These are phyloP conservation scores for Saccharomycopsis microspora DNA, from an alignment of 805 yeast species.

Conservation along the genomic window DNA sequence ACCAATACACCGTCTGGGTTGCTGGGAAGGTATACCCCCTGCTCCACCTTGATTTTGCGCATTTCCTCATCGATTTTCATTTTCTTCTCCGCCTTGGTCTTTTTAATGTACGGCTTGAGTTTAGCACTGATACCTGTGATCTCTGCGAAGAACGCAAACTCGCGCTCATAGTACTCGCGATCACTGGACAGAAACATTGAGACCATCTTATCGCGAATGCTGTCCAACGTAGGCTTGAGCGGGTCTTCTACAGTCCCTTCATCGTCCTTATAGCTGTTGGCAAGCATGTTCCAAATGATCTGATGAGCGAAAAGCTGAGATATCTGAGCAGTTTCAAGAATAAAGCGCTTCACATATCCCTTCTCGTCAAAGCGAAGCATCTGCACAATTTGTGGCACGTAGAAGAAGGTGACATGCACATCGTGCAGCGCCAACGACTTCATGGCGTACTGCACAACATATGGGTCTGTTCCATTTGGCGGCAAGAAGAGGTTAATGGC, in stretches of 20 bases:
- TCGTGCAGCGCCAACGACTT: slow-evolving; percentile 82
- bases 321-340: slow-evolving; percentile 84
- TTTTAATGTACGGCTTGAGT: slow-evolving; percentile 87
- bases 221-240: slow-evolving; percentile 74
- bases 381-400: slow-evolving; percentile 97
- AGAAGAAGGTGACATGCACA: slow-evolving; percentile 81
- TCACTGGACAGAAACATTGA: slow-evolving; percentile 50
- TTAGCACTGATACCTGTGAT: slow-evolving; percentile 93
- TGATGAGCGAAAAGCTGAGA: slow-evolving; percentile 93
- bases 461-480: slow-evolving; percentile 45
- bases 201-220: slow-evolving; percentile 55
- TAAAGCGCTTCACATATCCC: slow-evolving; percentile 83
- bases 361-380: slow-evolving; percentile 67
- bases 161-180: slow-evolving; percentile 59
- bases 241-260: slow-evolving; percentile 72
- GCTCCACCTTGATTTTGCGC: slow-evolving; percentile 59
- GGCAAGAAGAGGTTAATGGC: slow-evolving; percentile 79
- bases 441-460: slow-evolving; percentile 77
- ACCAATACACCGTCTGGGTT: slow-evolving; percentile 93
- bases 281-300: slow-evolving; percentile 95
- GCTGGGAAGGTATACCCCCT: slow-evolving; percentile 87
- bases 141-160: slow-evolving; percentile 80
- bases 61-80: slow-evolving; percentile 93
- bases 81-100: slow-evolving; percentile 92
- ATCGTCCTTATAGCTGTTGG: slow-evolving; percentile 85